Conservation (phyloP, 2,329 filamentous ascomycete species). For the Xylaria sp. region DNA sequence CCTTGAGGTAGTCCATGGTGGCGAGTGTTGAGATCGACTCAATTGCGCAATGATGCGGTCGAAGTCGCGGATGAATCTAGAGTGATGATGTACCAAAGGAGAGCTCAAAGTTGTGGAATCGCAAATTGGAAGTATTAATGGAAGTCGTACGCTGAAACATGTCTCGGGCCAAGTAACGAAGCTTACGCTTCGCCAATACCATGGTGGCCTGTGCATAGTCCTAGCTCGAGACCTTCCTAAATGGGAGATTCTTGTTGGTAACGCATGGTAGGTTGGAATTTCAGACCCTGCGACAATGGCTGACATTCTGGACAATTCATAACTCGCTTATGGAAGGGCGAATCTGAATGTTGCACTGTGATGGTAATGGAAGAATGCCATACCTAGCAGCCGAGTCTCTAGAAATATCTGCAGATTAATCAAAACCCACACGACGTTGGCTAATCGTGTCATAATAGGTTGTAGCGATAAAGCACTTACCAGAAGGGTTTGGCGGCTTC, state of each 20-base stretch:
- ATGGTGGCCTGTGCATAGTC: constrained; percentile 25
- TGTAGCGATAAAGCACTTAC: too few relatives aligned
- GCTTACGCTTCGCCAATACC: not conserved
- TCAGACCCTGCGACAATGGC: not conserved
- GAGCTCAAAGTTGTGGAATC: not conserved
- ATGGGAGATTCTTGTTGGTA: constrained; percentile 17
- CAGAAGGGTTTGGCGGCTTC: too few relatives aligned
- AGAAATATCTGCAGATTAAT: too few relatives aligned
- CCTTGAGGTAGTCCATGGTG: constrained; percentile 43
- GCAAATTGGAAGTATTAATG: constrained; percentile 4
- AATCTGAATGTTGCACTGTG: too few relatives aligned
- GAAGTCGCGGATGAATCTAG: not conserved
- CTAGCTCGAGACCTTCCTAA: constrained; percentile 27
- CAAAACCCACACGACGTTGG: too few relatives aligned
- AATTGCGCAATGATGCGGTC: not conserved
- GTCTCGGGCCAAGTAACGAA: not conserved
- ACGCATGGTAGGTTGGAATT: not conserved
- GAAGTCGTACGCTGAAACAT: constrained; percentile 15
- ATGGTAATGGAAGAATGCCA: too few relatives aligned
- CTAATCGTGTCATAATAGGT: too few relatives aligned
- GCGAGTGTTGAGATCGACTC: not conserved
- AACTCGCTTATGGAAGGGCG: not conserved
- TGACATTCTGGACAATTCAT: not conserved
- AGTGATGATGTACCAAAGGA: not conserved
- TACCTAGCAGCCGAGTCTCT: too few relatives aligned